phyloP scores from a whole-genome alignment of 1,284 basidiomycete genomes.

The Lentinus polychrous region DNA sequence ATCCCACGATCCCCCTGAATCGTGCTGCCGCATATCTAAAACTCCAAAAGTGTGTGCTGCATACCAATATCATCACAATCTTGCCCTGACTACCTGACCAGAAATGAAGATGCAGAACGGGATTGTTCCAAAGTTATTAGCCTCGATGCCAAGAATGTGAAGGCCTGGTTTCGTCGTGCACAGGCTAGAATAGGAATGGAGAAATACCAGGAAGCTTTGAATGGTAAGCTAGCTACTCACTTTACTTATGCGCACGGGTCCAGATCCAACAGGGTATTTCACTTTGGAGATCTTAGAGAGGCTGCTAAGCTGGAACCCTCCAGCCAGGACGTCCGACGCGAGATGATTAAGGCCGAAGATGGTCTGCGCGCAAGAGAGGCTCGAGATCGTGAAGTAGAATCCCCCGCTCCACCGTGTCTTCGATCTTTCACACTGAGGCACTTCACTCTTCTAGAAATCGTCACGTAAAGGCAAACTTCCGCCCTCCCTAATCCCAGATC shows the following conservation, averaged over 20 bases:
- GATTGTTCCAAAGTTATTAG: slow-evolving; percentile 58
- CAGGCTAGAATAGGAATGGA: slow-evolving; percentile 55
- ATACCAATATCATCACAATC: slow-evolving; percentile 3
- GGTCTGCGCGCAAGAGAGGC: slow-evolving; percentile 26
- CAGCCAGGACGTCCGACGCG: slow-evolving; percentile 34
- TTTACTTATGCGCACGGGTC: slow-evolving; percentile 38
- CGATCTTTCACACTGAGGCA: neutral
- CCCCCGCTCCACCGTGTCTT: slow-evolving; percentile 3
- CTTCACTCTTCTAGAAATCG: slow-evolving; percentile 10
- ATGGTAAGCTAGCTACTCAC: slow-evolving; percentile 38
- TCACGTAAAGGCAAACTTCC: neutral
- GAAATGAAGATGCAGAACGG: slow-evolving; percentile 66
- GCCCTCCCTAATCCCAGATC: slow-evolving; percentile 1
- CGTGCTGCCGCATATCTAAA: slow-evolving; percentile 80
- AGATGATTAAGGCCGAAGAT: slow-evolving; percentile 16
- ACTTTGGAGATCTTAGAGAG: neutral
- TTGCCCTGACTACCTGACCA: slow-evolving; percentile 22
- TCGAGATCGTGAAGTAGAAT: slow-evolving; percentile 25
- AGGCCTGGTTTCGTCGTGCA: slow-evolving; percentile 65
- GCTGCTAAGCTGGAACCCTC: slow-evolving; percentile 25
- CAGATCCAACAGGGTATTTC: neutral
- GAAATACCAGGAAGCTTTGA: slow-evolving; percentile 43
- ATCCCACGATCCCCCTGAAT: slow-evolving; percentile 68
- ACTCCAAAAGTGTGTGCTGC: slow-evolving; percentile 68
- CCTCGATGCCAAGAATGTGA: slow-evolving; percentile 53